phyloP scores from a whole-genome alignment of 176 grass and related monocot species.

The Urochloa ruziziensis region DNA sequence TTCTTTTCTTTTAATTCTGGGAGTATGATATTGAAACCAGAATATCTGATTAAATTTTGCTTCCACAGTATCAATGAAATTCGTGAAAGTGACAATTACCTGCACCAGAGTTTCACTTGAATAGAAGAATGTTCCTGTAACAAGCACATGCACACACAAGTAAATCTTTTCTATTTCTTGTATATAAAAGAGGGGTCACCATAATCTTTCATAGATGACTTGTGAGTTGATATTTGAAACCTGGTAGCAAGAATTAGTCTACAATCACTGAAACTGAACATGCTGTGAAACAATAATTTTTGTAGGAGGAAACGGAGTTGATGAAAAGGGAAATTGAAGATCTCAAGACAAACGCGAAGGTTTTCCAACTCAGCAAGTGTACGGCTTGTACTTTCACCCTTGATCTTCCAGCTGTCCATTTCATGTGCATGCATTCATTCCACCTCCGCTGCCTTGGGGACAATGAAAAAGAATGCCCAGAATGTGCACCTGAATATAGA shows the following conservation, averaged over 20 bases:
- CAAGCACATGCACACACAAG: not conserved
- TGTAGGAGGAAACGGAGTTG: constrained; percentile 74
- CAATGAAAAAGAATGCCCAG: constrained; percentile 87
- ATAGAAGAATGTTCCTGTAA: not conserved
- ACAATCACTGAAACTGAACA: not conserved
- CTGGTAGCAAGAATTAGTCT: not conserved
- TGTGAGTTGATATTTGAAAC: constrained; percentile 10
- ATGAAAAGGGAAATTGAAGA: constrained; percentile 92
- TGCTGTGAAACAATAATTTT: not conserved
- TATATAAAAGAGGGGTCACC: not conserved
- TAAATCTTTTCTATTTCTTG: not conserved
- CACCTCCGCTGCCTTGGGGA: constrained; percentile 75
- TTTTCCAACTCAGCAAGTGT: constrained; percentile 97
- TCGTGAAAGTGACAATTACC: not conserved
- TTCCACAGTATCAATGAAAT: constrained; percentile 9
- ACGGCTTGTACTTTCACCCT: constrained; percentile 93
- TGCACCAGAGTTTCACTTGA: not conserved
- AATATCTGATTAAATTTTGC: not conserved
- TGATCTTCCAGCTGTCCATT: constrained; percentile 83
- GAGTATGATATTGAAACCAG: not conserved
- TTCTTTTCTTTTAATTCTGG: not conserved
- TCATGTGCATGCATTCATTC: constrained; percentile 92
- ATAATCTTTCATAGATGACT: not conserved
- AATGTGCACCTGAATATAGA: constrained; percentile 93
- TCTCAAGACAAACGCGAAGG: constrained; percentile 86